Evolutionary conservation across 1,139 yeast genomes (phyloP).

Genomic region (Debaryomycetaceae sp.): DNA sequence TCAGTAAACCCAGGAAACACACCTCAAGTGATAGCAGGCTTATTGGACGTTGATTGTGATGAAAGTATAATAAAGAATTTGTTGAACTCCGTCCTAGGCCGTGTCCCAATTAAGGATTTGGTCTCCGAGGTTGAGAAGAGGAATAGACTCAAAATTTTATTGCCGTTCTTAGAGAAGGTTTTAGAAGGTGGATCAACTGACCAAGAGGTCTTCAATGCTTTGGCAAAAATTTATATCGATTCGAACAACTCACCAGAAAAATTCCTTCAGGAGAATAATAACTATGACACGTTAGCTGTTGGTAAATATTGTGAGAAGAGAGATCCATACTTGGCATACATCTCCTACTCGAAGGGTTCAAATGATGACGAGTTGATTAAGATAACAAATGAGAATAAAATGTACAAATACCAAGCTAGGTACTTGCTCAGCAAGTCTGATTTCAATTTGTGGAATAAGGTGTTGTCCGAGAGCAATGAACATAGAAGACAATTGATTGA

Average conservation of each 20-base stretch:
- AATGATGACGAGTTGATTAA: constrained; percentile 86
- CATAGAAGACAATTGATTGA: constrained; percentile 91
- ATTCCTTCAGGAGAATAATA: constrained; percentile 85
- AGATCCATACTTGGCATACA: constrained; percentile 96
- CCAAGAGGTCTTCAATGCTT: constrained; percentile 87
- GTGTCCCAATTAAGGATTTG: constrained; percentile 87
- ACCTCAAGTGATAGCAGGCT: constrained; percentile 94
- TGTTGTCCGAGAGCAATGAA: constrained; percentile 67
- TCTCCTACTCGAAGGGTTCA: constrained; percentile 92
- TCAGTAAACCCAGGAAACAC: constrained; percentile 94
- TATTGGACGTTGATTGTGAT: constrained; percentile 95
- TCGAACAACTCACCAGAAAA: constrained; percentile 97
- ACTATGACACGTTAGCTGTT: constrained; percentile 87
- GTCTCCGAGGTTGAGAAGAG: constrained; percentile 95
- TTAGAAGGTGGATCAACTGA: constrained; percentile 86
- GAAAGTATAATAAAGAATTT: constrained; percentile 80
- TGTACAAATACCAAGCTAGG: constrained; percentile 98
- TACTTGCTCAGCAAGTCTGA: constrained; percentile 86
- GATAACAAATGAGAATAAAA: constrained; percentile 93
- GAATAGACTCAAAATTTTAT: constrained; percentile 83
- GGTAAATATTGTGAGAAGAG: constrained; percentile 99
- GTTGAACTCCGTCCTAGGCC: constrained; percentile 84
- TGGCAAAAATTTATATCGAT: constrained; percentile 97
- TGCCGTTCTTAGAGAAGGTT: constrained; percentile 91
- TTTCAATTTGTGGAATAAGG: constrained; percentile 74